Conservation (phyloP, 2,329 filamentous ascomycete species). For the Aspergillus sp. region DNA sequence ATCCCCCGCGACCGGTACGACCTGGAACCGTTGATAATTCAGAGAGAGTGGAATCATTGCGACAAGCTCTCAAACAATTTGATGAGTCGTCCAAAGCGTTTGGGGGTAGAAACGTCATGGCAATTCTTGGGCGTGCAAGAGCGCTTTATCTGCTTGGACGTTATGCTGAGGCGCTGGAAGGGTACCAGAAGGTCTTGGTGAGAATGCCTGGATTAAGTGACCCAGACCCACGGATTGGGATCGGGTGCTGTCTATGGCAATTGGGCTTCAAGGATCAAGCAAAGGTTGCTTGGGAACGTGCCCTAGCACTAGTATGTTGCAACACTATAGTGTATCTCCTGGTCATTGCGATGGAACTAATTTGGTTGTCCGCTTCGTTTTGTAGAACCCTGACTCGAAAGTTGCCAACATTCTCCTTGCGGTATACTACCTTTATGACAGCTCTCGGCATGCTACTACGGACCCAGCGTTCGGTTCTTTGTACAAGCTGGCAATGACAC, state of each 20-base stretch:
- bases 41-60: slow-evolving; percentile 75
- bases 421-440: slow-evolving; percentile 84
- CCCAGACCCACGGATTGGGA: slow-evolving; percentile 91
- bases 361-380: neutral
- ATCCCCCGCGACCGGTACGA: slow-evolving; percentile 67
- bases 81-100: slow-evolving; percentile 89
- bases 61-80: slow-evolving; percentile 86
- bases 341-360: slow-evolving; percentile 4
- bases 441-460: slow-evolving; percentile 76
- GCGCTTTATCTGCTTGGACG: slow-evolving; percentile 83
- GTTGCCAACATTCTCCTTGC: slow-evolving; percentile 87
- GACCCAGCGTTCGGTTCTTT: slow-evolving; percentile 80
- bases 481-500: slow-evolving; percentile 91
- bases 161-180: slow-evolving; percentile 76
- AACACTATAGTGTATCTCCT: neutral
- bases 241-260: slow-evolving; percentile 97
- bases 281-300: slow-evolving; percentile 83
- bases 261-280: slow-evolving; percentile 92
- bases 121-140: slow-evolving; percentile 83
- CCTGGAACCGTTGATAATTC: slow-evolving; percentile 64
- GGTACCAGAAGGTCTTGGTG: slow-evolving; percentile 82
- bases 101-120: slow-evolving; percentile 84
- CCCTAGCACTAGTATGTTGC: slow-evolving; percentile 66
- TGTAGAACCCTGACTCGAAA: slow-evolving; percentile 73
- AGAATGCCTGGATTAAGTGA: slow-evolving; percentile 87